Base-by-base conservation (phyloP, 306 rosid genomes). In the Cucurbita ficifolia region DNA sequence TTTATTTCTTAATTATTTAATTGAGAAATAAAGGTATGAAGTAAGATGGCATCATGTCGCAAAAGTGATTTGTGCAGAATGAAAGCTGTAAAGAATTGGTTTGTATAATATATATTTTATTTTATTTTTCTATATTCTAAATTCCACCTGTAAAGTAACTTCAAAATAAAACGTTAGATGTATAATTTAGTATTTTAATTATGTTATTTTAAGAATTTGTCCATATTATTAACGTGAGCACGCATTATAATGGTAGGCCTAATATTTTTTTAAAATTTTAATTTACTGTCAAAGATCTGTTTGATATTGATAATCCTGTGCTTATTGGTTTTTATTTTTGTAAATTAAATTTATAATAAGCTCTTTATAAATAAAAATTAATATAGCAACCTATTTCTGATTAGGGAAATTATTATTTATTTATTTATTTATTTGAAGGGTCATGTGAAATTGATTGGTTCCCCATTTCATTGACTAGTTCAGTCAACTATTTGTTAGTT, bases 21-120 rank as follows among this genome's bases (percentile, higher is more conserved):
- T 22, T 13, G 55, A 49, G 59, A 50, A 70, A 50, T 59, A 49
- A 50, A 70, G 59, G 1, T 70, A 5, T 48, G 58, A 50, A 70
- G 29, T 33, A 70, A 49, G 74, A 35, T 70, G 74, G 8, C 74
- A 70, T 70, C 59, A 70, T 49, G 74, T 10, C 74, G 46, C 9
- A 70, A 70, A 70, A 70, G 58, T 38, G 8, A 16, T 70, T 70
- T 50, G 5, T 29, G 18, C 58, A 50, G 17, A 70, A 49, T 36
- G 3, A 70, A 70, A 70, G 74, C 74, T 70, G 74, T 70, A 70
- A 70, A 70, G 74, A 69, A 68, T 18, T 24, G 19, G 73, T 46
- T 68, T 42, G 10, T 48, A 5, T 48, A 29, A 16, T 48, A 13
- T 46, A 69, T 13, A 2, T 29, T 29, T 29, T 2, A 29, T 29